Percentiles rank a stretch among this genome's conserved stretches.
Conservation (phyloP, 169 alveolate species). For the Sarcocystis neurona region DNA sequence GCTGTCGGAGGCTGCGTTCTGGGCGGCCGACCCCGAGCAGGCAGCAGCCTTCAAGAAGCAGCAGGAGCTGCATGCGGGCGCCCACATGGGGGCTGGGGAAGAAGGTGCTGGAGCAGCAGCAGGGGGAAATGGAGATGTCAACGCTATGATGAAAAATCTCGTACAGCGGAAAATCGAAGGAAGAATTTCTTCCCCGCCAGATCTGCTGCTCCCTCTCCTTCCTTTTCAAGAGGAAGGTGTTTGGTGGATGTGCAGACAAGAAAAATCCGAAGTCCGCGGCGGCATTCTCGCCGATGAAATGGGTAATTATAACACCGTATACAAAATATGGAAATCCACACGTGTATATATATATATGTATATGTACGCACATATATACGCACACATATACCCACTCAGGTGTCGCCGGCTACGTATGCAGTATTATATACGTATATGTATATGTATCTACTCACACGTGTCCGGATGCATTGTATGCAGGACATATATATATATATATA, state of each 20-base stretch:
- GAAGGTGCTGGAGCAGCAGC: slow-evolving; percentile 15
- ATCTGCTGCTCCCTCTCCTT: slow-evolving; percentile 66
- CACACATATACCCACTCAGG: too few relatives aligned
- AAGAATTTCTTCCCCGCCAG: slow-evolving; percentile 49
- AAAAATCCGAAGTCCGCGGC: slow-evolving; percentile 72
- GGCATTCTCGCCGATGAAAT: slow-evolving; percentile 85
- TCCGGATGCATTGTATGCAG: too few relatives aligned
- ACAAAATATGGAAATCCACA: too few relatives aligned
- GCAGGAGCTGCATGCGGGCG: not conserved
- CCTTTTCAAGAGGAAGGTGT: slow-evolving; percentile 79
- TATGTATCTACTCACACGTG: too few relatives aligned
- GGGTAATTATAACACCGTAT: too few relatives aligned
- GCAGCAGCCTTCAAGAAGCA: slow-evolving; percentile 2
- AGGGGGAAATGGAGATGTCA: not conserved
- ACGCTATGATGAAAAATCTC: slow-evolving; percentile 35
- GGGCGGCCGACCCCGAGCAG: not conserved
- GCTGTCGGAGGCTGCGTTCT: slow-evolving; percentile 42
- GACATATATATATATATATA: too few relatives aligned
- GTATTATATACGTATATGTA: too few relatives aligned
- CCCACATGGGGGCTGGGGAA: not conserved
- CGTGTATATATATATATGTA: too few relatives aligned
- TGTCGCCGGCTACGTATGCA: too few relatives aligned
- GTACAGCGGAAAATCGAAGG: slow-evolving; percentile 42
- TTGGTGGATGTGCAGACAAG: slow-evolving; percentile 78
- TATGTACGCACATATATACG: too few relatives aligned